Base-by-base conservation (phyloP, 2,329 filamentous ascomycete species). In the Colletotrichum brevisporum region DNA sequence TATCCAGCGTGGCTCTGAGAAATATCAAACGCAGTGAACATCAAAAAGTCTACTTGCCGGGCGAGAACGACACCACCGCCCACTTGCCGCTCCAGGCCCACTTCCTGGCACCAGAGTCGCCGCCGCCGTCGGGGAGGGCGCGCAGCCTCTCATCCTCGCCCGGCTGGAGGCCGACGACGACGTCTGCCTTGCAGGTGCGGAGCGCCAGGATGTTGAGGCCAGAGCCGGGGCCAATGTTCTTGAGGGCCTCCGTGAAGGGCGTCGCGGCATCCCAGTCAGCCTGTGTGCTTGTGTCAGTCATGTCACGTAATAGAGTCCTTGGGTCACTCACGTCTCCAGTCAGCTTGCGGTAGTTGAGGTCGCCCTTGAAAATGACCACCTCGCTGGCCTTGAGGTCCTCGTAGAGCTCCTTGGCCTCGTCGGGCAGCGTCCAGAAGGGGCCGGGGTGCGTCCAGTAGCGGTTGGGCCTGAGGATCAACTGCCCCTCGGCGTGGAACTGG, bases 11-110 rank as follows among this genome's bases (percentile, higher is more conserved):
- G 45, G 51, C 45, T 57, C 67, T 67, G 53, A 51, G n/a, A 48
- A n/a, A 26, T 41, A 27, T n/a, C 3, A 27, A 43, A 50, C 21
- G 10, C 4, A 43, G 24, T 47, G 27, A 65, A 41, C 16, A 24
- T 2, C 15, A 52, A 52, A 24, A 41, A 4, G 16, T 52, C 67
- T 45, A 70, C 54, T 75, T 72, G 39, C 72, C 71, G 18, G 63
- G 58, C 2, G 74, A 94, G 75, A 95, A 94, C 36, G 93, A 94
- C 5, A 97, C 91, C n/a, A 98, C 94, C 6, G 95, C 95, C 93
- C 94, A 98, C 81, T 98, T 98, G 50, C 95, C 95, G 76, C 89
- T 92, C 95, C 95, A 98, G 0, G 94, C 95, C 95, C 95, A 98
- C 79, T 93, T 92, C 64, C 96, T 87, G 26, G 89, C 87, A 79